Evolutionary conservation across 345 rosid species (phyloP).

Genomic region (Adansonia digitata): DNA sequence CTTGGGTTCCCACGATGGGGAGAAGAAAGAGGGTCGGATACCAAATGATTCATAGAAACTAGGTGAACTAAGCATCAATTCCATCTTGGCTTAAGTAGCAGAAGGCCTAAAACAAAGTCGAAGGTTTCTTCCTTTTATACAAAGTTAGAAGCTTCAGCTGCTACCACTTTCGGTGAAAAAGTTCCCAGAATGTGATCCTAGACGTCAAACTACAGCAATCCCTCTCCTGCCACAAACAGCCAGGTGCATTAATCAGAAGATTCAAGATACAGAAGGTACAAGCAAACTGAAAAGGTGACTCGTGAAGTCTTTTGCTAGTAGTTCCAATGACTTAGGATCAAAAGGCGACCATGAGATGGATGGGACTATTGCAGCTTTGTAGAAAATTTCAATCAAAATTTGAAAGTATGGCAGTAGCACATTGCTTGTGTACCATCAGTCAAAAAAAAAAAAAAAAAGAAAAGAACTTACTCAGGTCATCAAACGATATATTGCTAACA

Average conservation of each 20-base stretch:
- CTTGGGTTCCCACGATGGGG: neutral
- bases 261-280: neutral
- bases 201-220: slow-evolving; percentile 38
- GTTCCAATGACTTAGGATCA: neutral
- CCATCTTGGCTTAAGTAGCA: neutral
- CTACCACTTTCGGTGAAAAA: neutral
- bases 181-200: neutral
- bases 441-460: neutral
- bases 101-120: neutral
- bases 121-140: neutral
- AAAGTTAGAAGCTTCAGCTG: neutral
- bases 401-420: neutral
- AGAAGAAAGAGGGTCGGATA: neutral
- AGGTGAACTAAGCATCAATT: neutral
- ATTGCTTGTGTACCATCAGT: neutral
- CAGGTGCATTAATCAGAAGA: neutral
- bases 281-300: neutral
- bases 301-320: neutral
- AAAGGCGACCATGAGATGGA: neutral
- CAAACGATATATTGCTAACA: slow-evolving; percentile 52
- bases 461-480: slow-evolving; percentile 67
- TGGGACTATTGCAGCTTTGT: neutral
- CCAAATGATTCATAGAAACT: neutral
- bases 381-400: neutral
- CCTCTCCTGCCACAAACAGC: slow-evolving; percentile 52